Evolutionary conservation across 768 basidiomycete genomes (phyloP).

Genomic region (Pisolithus marmoratus): DNA sequence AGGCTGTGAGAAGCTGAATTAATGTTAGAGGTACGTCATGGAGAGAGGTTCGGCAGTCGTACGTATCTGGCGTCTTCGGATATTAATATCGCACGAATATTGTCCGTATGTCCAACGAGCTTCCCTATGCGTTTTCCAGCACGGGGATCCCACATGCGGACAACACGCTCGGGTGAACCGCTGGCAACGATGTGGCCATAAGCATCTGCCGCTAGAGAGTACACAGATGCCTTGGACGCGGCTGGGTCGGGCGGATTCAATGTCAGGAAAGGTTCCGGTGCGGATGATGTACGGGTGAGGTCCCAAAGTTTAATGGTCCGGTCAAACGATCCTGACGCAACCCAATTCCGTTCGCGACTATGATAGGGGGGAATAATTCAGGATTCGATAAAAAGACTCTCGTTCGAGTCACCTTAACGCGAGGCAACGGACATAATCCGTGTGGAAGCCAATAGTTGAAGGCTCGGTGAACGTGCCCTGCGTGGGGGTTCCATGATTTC

Average conservation of each 20-base stretch:
- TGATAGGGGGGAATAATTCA: constrained; percentile 8
- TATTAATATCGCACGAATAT: constrained; percentile 84
- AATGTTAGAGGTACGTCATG: constrained; percentile 8
- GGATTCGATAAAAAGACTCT: constrained; percentile 11
- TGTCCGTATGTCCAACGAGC: constrained; percentile 95
- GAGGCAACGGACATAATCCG: constrained; percentile 84
- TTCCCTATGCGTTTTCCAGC: constrained; percentile 76
- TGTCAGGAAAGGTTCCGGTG: constrained; percentile 53
- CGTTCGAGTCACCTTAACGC: constrained; percentile 49
- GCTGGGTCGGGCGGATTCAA: constrained; percentile 62
- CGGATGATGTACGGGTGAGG: constrained; percentile 40
- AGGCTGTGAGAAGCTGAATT: constrained; percentile 71
- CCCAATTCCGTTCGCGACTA: constrained; percentile 79
- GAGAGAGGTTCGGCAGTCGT: constrained; percentile 26
- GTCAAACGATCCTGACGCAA: constrained; percentile 93
- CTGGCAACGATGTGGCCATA: constrained; percentile 79
- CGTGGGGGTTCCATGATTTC: constrained; percentile 90
- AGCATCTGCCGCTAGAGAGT: constrained; percentile 75
- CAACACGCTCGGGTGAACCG: constrained; percentile 86
- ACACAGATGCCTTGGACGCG: constrained; percentile 65
- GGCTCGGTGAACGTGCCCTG: constrained; percentile 53
- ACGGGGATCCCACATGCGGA: constrained; percentile 92
- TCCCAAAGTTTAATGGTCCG: constrained; percentile 95
- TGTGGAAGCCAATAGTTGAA: constrained; percentile 62
- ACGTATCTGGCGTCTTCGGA: constrained; percentile 91